Evolutionary conservation across 768 basidiomycete genomes (phyloP), one percentile per base, ranked within the genome.

Genomic region (Phylloporus arenicola): DNA sequence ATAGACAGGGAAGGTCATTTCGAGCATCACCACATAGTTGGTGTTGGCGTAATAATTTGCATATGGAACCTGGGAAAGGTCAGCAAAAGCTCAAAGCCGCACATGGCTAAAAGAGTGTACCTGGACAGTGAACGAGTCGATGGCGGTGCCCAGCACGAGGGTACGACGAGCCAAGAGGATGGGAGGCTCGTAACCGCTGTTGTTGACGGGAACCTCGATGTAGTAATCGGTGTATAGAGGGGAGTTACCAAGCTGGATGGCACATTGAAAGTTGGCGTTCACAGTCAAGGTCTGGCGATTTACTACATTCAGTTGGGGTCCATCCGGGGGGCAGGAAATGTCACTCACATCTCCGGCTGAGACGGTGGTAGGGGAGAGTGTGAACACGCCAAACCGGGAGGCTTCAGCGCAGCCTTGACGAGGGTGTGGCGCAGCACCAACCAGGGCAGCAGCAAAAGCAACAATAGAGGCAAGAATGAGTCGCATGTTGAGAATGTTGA

Each of bases 141-240:
- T 37, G 17, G 41, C 57, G 11, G 30, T 48, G 8, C 50, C 52
- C 13, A 51, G 7, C 12, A 39, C 3, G 24, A 61, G 44, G 20
- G 55, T 58, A 22, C 52, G 53, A 43, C 65, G 65, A 34, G 51
- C 49, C 43, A 67, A 43, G 35, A 67, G 62, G 53, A 67, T 68
- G 3, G 59, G 62, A 33, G 65, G 59, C 20, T 67, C 68, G 27
- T 58, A 1, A 19, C 66, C 65, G 25, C 58, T 67, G 57, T 67
- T 70, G 35, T 63, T 60, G 22, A 44, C 43, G 9, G 68, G 66
- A 14, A 70, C 65, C 45, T 67, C 68, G 17, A 67, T 64, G 30
- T 67, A 70, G 48, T 68, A 67, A 47, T 67, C 65, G 50, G 57
- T 67, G 47, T 45, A 67, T 49, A 57, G 37, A 4, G 65, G 65